phyloP scores from a whole-genome alignment of 176 grass and related monocot genomes.

The Stipa capillata region DNA sequence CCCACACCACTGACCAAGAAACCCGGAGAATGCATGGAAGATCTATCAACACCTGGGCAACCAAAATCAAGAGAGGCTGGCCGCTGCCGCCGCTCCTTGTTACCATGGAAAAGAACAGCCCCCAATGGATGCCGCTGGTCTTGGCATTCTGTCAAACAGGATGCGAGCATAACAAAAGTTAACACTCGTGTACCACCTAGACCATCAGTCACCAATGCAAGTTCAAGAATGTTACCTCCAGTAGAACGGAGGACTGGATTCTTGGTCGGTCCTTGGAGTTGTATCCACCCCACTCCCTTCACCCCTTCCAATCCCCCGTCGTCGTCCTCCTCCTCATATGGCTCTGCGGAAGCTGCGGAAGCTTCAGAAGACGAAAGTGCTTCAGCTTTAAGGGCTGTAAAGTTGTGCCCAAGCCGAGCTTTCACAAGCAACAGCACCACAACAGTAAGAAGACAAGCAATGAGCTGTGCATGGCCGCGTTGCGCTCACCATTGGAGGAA shows the following conservation, averaged over 20 bases:
- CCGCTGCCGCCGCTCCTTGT: conserved; percentile 28
- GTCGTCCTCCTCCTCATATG: conserved; percentile 1
- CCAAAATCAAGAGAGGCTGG: conserved; percentile 52
- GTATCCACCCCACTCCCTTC: conserved; percentile 16
- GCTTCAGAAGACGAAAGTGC: conserved; percentile 20
- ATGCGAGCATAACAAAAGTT: background rate
- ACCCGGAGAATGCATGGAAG: conserved; percentile 27
- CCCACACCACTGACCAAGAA: conserved; percentile 1
- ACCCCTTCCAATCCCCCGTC: background rate
- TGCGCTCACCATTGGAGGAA: conserved; percentile 33
- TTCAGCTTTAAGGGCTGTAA: background rate
- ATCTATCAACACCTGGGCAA: conserved; percentile 21
- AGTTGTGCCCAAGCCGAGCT: background rate
- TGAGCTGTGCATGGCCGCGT: background rate
- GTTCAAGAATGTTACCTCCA: conserved; percentile 17
- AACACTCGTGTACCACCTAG: background rate
- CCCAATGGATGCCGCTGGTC: background rate
- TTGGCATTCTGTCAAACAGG: conserved; percentile 60
- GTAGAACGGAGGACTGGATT: background rate
- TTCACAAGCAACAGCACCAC: background rate
- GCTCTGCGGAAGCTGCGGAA: conserved; percentile 29
- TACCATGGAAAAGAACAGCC: conserved; percentile 19
- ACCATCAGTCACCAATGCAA: background rate
- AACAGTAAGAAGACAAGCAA: background rate
- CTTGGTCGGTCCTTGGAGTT: background rate